Base-by-base conservation (phyloP, 176 grass and related monocot species). In the Oryza officinalis region DNA sequence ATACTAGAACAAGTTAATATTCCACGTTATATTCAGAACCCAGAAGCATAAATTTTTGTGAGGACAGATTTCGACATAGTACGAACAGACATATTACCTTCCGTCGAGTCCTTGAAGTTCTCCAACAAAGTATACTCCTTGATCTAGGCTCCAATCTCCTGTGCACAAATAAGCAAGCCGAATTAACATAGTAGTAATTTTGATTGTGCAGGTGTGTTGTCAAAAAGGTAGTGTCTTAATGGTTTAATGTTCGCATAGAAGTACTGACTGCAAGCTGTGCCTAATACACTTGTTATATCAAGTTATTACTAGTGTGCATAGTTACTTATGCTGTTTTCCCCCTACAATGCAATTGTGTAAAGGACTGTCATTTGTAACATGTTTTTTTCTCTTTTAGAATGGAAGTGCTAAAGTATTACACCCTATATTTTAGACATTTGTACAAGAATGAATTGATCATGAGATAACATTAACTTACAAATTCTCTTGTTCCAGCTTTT, bases 401-500 rank as follows among this genome's bases (percentile, higher is more conserved):
- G 18, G 33, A 74, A 68, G 60, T 54, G 59, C 30, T 46, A 3
- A 64, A 80, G 18, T 64, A 69, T 38, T 25, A 63, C 11, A 28
- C 25, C 15, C 64, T 46, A 52, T 79, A 75, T 44, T 65, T 75
- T 76, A 59, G 65, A 49, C 3, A 43, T 22, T 65, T 79, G 35
- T 18, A 75, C n/a, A 41, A 68, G 27, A 22, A 80, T 41, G 31
- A 81, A 35, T 77, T 89, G 40, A 77, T 80, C 50, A 84, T 83
- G 78, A 52, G 41, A 85, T 13, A 23, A 80, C 26, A 31, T 31
- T 74, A 95, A 95, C 96, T 99, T 84, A 99, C 96, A 99, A 59
- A 86, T 99, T 99, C 80, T 99, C 89, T 68, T 95, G 86, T 84
- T 96, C 96, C 69, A 99, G 83, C 81, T 99, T 99, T 84, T 99